phyloP scores from a whole-genome alignment of 2,329 filamentous ascomycete genomes.

The Diaporthe citriasiana region DNA sequence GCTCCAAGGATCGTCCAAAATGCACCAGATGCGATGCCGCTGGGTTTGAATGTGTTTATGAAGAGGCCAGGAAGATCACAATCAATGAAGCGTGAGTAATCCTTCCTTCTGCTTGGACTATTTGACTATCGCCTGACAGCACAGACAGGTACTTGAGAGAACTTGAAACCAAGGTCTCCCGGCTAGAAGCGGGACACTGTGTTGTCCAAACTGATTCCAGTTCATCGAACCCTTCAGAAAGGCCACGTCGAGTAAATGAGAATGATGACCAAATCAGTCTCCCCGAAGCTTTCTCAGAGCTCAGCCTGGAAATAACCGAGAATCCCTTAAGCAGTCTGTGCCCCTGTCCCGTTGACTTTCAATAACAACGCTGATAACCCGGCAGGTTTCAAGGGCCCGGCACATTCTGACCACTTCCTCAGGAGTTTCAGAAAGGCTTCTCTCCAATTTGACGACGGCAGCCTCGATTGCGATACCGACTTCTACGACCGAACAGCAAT shows the following conservation, averaged over 20 bases:
- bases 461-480: slow-evolving; percentile 50
- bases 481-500: slow-evolving; percentile 54
- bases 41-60: slow-evolving; percentile 52
- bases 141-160: slow-evolving; percentile 51
- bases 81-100: slow-evolving; percentile 52
- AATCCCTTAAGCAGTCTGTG: slow-evolving; percentile 40
- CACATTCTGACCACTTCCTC: slow-evolving; percentile 56
- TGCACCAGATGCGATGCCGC: slow-evolving; percentile 53
- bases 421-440: slow-evolving; percentile 54
- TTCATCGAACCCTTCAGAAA: background rate
- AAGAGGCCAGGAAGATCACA: slow-evolving; percentile 52
- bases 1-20: slow-evolving; percentile 54
- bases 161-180: slow-evolving; percentile 50
- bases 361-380: background rate
- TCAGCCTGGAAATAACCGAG: slow-evolving; percentile 49
- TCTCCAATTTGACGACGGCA: slow-evolving; percentile 51
- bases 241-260: slow-evolving; percentile 38
- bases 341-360: background rate
- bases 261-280: slow-evolving; percentile 52
- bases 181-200: background rate
- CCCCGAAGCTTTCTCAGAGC: slow-evolving; percentile 53
- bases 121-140: background rate
- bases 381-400: slow-evolving; percentile 54
- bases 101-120: background rate
- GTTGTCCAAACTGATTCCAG: background rate